These are phyloP conservation scores for Pseudozyma sp. DNA, from an alignment of 1,284 basidiomycete genomes.

Conservation along the genomic window DNA sequence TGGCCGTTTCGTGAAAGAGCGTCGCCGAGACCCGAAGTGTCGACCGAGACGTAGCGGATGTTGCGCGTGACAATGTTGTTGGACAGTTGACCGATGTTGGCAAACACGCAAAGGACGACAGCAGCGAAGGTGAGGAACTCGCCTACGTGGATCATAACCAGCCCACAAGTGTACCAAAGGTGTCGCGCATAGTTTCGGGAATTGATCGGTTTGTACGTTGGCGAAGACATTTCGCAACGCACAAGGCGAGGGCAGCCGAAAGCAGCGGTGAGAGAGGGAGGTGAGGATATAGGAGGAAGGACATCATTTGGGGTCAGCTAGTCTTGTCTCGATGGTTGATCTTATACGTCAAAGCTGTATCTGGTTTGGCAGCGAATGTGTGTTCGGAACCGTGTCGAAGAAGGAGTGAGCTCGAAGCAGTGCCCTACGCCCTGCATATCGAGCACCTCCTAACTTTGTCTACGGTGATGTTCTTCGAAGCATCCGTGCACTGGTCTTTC, in stretches of 20 bases:
- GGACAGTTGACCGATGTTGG: conserved; percentile 64
- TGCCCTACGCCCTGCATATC: not conserved
- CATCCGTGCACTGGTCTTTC: too few relatives aligned
- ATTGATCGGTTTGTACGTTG: not conserved
- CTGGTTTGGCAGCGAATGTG: too few relatives aligned
- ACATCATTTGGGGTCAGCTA: conserved; percentile 4
- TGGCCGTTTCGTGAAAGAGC: conserved; percentile 25
- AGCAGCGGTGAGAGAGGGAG: not conserved
- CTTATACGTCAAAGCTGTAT: too few relatives aligned
- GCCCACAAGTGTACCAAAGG: conserved; percentile 21
- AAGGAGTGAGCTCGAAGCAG: too few relatives aligned
- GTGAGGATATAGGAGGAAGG: not conserved
- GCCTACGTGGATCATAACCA: conserved; percentile 50
- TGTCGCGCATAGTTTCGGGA: conserved; percentile 10
- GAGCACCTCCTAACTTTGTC: not conserved
- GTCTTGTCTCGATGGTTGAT: too few relatives aligned
- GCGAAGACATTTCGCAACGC: conserved; percentile 7
- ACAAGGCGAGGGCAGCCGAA: not conserved
- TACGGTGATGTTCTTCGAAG: not conserved
- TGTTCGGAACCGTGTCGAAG: too few relatives aligned
- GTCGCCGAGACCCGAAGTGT: conserved; percentile 37
- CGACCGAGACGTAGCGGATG: conserved; percentile 55
- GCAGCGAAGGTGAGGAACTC: conserved; percentile 65
- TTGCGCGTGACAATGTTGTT: conserved; percentile 66
- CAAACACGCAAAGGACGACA: conserved; percentile 59